Evolutionary conservation across 345 rosid species (phyloP).

Genomic region (Limnanthes douglasii): DNA sequence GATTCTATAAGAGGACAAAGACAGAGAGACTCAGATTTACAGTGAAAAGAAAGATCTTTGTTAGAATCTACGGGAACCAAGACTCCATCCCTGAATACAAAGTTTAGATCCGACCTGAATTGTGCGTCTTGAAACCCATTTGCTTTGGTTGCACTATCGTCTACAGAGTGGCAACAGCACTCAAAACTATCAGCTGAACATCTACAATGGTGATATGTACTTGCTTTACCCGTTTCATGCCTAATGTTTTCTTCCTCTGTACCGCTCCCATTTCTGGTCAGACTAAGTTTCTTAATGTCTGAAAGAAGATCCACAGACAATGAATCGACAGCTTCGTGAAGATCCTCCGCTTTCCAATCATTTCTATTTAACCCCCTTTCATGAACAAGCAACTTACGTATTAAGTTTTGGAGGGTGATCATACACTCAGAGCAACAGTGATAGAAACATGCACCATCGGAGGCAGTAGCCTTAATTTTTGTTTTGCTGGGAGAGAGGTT

Average conservation of each 20-base stretch:
- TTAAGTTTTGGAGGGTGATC: conserved; percentile 23
- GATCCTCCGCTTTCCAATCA: conserved; percentile 32
- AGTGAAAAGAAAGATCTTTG: conserved; percentile 31
- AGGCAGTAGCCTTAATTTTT: conserved; percentile 12
- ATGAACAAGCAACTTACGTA: conserved; percentile 32
- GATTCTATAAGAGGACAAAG: conserved; percentile 56
- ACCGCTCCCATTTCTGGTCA: conserved; percentile 11
- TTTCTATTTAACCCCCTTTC: conserved; percentile 23
- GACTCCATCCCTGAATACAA: conserved; percentile 59
- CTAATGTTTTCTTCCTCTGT: conserved; percentile 13
- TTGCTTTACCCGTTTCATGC: conserved; percentile 11
- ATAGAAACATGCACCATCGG: conserved; percentile 33
- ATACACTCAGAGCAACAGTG: conserved; percentile 57
- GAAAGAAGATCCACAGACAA: conserved; percentile 56
- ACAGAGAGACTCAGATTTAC: conserved; percentile 60
- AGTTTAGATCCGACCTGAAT: conserved; percentile 21
- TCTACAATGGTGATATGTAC: conserved; percentile 39
- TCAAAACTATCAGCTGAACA: conserved; percentile 21
- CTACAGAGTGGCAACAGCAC: conserved; percentile 45
- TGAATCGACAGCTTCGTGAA: conserved; percentile 59
- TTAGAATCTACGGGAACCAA: conserved; percentile 31
- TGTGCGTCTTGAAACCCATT: conserved; percentile 8
- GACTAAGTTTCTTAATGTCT: conserved; percentile 31
- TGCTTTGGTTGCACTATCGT: conserved; percentile 13
- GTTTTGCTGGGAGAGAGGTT: conserved; percentile 9